Conservation (phyloP, 805 yeast genomes). For the Suhomyces vadensis region DNA sequence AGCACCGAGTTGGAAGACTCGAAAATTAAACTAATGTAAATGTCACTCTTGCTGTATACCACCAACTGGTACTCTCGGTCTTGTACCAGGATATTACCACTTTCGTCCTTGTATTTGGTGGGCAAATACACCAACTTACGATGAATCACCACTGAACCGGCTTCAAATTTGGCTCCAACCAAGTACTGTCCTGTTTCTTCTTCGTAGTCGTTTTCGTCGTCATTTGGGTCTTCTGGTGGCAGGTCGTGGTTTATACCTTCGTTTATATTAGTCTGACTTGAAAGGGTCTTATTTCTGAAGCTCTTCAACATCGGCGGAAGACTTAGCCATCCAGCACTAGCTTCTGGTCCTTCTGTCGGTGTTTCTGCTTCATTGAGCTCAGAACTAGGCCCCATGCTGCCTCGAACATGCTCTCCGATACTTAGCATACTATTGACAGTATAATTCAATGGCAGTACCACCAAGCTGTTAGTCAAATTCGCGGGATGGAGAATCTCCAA, state of each 20-base stretch:
- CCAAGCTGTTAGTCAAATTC: slow-evolving; percentile 35
- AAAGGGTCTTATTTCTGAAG: slow-evolving; percentile 2
- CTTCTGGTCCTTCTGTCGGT: too few species aligned
- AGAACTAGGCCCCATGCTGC: too few species aligned
- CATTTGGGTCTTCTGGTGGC: neutral
- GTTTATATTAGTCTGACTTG: neutral
- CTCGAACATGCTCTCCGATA: slow-evolving; percentile 17
- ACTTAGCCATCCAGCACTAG: slow-evolving; percentile 9
- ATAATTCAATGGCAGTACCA: slow-evolving; percentile 38
- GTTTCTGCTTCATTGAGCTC: neutral
- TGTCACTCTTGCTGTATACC: slow-evolving; percentile 25
- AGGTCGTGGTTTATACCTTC: neutral
- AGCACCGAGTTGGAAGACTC: slow-evolving; percentile 29
- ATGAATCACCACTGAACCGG: slow-evolving; percentile 14
- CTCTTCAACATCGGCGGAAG: slow-evolving; percentile 11
- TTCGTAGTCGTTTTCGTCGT: slow-evolving; percentile 10
- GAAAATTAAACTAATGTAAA: slow-evolving; percentile 27
- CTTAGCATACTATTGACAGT: slow-evolving; percentile 37
- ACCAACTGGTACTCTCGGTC: slow-evolving; percentile 33
- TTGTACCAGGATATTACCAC: slow-evolving; percentile 4
- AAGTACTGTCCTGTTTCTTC: slow-evolving; percentile 24
- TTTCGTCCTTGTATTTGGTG: slow-evolving; percentile 8
- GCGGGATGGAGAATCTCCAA: slow-evolving; percentile 35
- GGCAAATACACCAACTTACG: slow-evolving; percentile 29
- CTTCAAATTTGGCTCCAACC: slow-evolving; percentile 22